Evolutionary conservation across 2,329 filamentous ascomycete genomes (phyloP).

Genomic region (Fusarium buxicola): DNA sequence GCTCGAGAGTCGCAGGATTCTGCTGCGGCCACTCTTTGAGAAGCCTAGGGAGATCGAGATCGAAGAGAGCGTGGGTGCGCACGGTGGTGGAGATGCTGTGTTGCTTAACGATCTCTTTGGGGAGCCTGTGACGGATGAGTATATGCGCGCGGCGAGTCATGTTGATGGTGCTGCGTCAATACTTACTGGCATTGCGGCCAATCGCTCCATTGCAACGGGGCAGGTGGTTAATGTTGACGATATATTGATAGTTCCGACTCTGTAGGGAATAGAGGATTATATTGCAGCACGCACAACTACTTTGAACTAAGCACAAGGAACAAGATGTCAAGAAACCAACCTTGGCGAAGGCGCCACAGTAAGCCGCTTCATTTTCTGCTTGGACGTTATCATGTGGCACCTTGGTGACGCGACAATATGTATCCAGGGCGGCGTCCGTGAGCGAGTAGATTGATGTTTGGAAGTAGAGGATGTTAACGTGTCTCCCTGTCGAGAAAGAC

Average conservation of each 20-base stretch:
- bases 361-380: too few species aligned
- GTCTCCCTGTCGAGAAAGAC: too few species aligned
- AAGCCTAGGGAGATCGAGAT: conserved; percentile 68
- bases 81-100: conserved; percentile 70
- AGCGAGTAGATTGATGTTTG: too few species aligned
- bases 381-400: too few species aligned
- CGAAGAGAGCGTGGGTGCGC: conserved; percentile 63
- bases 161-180: conserved; percentile 70
- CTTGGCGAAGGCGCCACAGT: too few species aligned
- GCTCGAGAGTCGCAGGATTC: conserved; percentile 61
- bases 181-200: conserved; percentile 69
- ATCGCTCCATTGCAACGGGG: conserved; percentile 67
- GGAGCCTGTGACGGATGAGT: conserved; percentile 62
- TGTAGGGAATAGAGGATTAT: neutral
- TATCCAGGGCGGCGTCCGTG: too few species aligned
- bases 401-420: too few species aligned
- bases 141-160: conserved; percentile 66
- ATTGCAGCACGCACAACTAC: neutral
- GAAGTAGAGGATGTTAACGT: too few species aligned
- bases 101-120: conserved; percentile 69
- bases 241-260: conserved; percentile 48
- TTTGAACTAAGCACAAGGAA: neutral
- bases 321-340: neutral
- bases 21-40: conserved; percentile 66
- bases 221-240: conserved; percentile 68